A percentile compares a stretch with the other conserved stretches of the same genome.
Evolutionary conservation across 208 protist species (phyloP).

Genomic region (Leishmania amazonensis): DNA sequence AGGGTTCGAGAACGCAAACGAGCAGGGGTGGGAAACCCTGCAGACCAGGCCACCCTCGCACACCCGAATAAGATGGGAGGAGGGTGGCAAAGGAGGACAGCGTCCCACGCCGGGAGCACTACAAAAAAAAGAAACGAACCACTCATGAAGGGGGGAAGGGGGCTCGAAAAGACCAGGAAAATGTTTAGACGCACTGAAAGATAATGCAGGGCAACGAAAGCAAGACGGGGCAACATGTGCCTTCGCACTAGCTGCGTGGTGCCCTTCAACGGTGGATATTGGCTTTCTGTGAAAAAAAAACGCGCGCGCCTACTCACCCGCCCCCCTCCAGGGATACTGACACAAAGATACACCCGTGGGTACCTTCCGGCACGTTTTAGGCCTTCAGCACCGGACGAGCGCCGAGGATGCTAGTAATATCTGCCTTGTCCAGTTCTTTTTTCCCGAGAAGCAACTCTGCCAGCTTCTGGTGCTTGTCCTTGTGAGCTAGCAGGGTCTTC

Average conservation of each 20-base stretch:
- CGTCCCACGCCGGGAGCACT: not conserved
- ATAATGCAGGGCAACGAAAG: not conserved
- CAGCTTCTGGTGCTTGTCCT: constrained; percentile 73
- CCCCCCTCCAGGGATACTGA: no score
- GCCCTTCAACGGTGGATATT: not conserved
- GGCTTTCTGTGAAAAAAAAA: not conserved
- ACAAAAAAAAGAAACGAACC: not conserved
- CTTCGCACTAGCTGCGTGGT: not conserved
- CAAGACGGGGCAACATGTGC: not conserved
- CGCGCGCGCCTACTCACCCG: not conserved
- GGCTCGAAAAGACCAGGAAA: not conserved
- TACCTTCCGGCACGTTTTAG: not conserved
- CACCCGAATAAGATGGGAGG: not conserved
- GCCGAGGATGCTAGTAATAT: constrained; percentile 83
- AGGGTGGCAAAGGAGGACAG: not conserved
- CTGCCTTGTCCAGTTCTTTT: constrained; percentile 83
- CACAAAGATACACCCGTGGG: no score
- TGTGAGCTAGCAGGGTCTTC: constrained; percentile 67
- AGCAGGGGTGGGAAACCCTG: not conserved
- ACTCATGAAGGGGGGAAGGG: not conserved
- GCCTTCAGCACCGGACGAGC: constrained; percentile 37
- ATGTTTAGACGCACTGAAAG: not conserved
- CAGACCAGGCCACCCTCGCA: not conserved
- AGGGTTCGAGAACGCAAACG: not conserved
- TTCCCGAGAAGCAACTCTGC: constrained; percentile 80